Evolutionary conservation across 768 basidiomycete species (phyloP).

Genomic region (Auriscalpium vulgare): DNA sequence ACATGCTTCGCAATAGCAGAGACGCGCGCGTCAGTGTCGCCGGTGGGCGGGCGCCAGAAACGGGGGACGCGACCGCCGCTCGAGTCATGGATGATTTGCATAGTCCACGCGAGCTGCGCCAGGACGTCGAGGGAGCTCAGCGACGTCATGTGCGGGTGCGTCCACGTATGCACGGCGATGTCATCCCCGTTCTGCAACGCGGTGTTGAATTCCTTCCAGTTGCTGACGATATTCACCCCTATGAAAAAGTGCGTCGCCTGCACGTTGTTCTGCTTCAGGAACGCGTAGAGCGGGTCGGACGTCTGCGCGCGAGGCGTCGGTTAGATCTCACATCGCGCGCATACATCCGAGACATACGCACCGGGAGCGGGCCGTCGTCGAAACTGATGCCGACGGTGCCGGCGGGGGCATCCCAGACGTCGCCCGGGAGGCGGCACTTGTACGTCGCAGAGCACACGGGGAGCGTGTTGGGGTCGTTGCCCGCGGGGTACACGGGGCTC

Average conservation of each 20-base stretch:
- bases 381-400: slow-evolving; percentile 62
- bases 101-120: slow-evolving; percentile 43
- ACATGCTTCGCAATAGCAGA: slow-evolving; percentile 38
- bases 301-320: slow-evolving; percentile 14
- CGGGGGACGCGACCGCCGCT: slow-evolving; percentile 34
- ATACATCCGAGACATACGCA: slow-evolving; percentile 19
- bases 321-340: background rate
- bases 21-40: slow-evolving; percentile 37
- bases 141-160: slow-evolving; percentile 44
- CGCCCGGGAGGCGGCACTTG: slow-evolving; percentile 42
- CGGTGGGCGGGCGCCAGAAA: slow-evolving; percentile 34
- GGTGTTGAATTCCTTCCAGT: slow-evolving; percentile 46
- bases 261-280: slow-evolving; percentile 56
- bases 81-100: slow-evolving; percentile 44
- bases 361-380: slow-evolving; percentile 71
- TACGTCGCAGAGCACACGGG: slow-evolving; percentile 72
- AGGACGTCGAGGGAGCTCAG: slow-evolving; percentile 37
- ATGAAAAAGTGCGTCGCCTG: slow-evolving; percentile 89
- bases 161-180: slow-evolving; percentile 35
- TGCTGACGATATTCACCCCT: slow-evolving; percentile 60
- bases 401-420: slow-evolving; percentile 71
- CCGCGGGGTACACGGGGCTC: slow-evolving; percentile 31
- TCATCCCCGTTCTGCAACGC: slow-evolving; percentile 39
- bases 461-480: slow-evolving; percentile 34
- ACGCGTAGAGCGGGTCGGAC: slow-evolving; percentile 45